Evolutionary conservation across 2,329 filamentous ascomycete species (phyloP).

Genomic region (Purpureocillium takamizusanense): DNA sequence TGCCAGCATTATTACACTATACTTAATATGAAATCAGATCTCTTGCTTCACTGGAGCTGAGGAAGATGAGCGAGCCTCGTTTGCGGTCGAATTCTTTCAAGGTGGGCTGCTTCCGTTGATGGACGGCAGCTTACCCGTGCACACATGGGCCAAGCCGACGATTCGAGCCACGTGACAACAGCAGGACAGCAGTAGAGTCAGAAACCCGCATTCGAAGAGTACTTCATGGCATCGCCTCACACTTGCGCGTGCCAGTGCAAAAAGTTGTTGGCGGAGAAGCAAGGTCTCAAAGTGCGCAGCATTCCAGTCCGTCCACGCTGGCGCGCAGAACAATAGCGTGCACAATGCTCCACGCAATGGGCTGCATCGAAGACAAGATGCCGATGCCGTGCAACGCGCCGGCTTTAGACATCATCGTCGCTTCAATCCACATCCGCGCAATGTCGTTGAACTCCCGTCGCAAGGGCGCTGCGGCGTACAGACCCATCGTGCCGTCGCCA

Average conservation of each 20-base stretch:
- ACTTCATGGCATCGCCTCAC: background rate
- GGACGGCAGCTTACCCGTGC: background rate
- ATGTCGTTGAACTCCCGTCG: background rate
- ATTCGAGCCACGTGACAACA: background rate
- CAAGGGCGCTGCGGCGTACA: slow-evolving; percentile 5
- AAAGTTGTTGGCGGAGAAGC: background rate
- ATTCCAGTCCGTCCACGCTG: background rate
- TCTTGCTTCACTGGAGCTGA: background rate
- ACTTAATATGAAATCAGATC: background rate
- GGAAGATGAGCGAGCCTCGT: background rate
- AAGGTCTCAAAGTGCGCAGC: background rate
- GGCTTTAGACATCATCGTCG: background rate
- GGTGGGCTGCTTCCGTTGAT: background rate
- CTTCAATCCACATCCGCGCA: background rate
- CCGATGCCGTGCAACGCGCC: background rate
- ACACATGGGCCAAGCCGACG: background rate
- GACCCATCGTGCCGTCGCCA: slow-evolving; percentile 17
- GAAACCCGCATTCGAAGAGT: background rate
- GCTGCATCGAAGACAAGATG: background rate
- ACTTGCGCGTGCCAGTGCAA: background rate
- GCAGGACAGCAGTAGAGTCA: background rate
- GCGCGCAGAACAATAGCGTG: too few relatives aligned
- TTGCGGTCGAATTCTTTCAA: background rate
- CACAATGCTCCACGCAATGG: background rate
- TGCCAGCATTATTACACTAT: background rate